phyloP scores from a whole-genome alignment of 371 early-diverging fungal species.

The Lichtheimia hyalospora region DNA sequence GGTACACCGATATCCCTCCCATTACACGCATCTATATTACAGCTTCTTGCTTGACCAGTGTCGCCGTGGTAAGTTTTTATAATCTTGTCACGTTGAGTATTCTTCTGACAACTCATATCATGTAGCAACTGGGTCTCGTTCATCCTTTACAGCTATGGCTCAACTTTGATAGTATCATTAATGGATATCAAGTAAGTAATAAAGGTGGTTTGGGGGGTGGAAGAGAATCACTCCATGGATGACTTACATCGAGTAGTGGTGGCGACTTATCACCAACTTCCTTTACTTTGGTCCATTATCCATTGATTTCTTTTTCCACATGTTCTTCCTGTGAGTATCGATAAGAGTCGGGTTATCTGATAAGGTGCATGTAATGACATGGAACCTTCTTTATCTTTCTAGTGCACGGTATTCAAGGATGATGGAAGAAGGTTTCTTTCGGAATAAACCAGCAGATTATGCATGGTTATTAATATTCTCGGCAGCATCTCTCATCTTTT shows the following conservation, averaged over 20 bases:
- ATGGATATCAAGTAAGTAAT: constrained; percentile 62
- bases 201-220: no score
- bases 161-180: constrained; percentile 68
- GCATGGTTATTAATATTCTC: constrained; percentile 82
- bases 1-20: constrained; percentile 90
- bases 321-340: constrained; percentile 86
- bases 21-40: constrained; percentile 87
- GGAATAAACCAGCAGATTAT: constrained; percentile 89
- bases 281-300: constrained; percentile 89
- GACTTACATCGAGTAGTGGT: constrained; percentile 73
- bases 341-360: neutral
- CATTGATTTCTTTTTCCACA: constrained; percentile 90
- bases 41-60: constrained; percentile 69
- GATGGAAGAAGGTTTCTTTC: constrained; percentile 94
- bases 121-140: constrained; percentile 70
- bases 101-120: constrained; percentile 1
- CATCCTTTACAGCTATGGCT: constrained; percentile 80
- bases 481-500: constrained; percentile 54
- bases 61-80: constrained; percentile 69
- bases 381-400: neutral
- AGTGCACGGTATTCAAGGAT: constrained; percentile 87
- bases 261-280: constrained; percentile 90
- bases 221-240: no score
- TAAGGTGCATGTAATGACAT: no score
- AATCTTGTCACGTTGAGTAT: neutral